Base-by-base conservation (phyloP, 768 basidiomycete species). In the Lactarius tabidus region DNA sequence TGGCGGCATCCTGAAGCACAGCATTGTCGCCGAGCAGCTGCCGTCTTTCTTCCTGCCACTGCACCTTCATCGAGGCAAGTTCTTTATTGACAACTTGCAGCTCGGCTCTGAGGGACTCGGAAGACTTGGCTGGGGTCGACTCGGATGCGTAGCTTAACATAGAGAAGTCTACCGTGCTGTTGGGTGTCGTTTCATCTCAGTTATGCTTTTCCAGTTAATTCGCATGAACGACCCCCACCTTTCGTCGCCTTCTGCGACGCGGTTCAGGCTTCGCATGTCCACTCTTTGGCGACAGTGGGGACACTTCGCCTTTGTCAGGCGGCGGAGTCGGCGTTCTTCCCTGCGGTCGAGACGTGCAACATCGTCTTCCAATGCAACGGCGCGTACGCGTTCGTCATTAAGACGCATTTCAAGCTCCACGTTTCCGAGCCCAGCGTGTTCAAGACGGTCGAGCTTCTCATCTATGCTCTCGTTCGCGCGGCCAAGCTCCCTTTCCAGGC, bases 391-490 rank as follows among this genome's bases (percentile, higher is more conserved):
- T 10, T 90, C 88, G 68, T 91, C 89, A 64, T 87, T 88, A 3
- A 93, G 82, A 60, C 84, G 86, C 75, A 80, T 81, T 0, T 88
- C 86, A 39, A 92, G 78, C 8, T 83, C 85, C 53, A 93, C 84
- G 48, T 87, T 87, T 33, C 85, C 90, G 17, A 88, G 74, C 6
- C 92, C 92, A 0, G 88, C 87, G 63, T 93, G 87, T 71, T 91
- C 90, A 3, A 95, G 85, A 59, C 88, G 85, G 72, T 93, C 91
- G 18, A 95, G 80, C 74, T 95, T 94, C 71, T 93, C 88, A 70
- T 95, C 94, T 60, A 95, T 90, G 70, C 84, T 89, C 39, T 89
- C 86, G 72, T 95, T 93, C 12, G 92, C 93, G 2, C 73, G 80
- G 67, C 89, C 88, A 31, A 95, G 85, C 69, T 94, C 88, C 20